Evolutionary conservation across 2,329 filamentous ascomycete species (phyloP), one percentile per base, ranked within the genome.

Genomic region (Chaetomium globosum): DNA sequence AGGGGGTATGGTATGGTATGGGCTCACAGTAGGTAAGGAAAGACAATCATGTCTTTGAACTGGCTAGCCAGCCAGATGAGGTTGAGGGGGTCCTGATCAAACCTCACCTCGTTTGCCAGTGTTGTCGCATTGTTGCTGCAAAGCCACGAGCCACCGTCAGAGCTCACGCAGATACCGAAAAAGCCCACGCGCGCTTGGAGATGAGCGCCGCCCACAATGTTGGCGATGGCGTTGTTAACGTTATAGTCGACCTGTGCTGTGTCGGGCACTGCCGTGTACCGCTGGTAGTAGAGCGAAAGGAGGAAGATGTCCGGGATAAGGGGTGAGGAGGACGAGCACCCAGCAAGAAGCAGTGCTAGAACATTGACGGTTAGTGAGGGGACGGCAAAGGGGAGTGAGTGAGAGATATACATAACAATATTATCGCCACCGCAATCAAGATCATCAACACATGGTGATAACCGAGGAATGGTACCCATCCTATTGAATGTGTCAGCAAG

Each of bases 11-110:
- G 26, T 9, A 71, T 16, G 19, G 19, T 2, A 26, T 26, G 26
- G 19, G 82, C 91, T 82, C 78, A 95, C 90, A 99, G 89, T 23
- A 99, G 81, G 75, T 98, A 99, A 10, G 95, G 95, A 76, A 99
- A 99, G 53, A 99, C 94, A 76, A 99, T 95, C 80, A 93, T 94
- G 78, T 98, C 93, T 79, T 98, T 98, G 81, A 99, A 99, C 71
- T 96, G 96, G 72, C 90, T 89, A 28, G 95, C 94, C 63, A 99
- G 87, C 95, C 94, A 99, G 73, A 99, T 93, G 74, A 99, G 81
- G 78, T 99, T 99, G 74, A 99, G 83, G 48, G 95, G 95, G 80
- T 99, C 95, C 78, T 97, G 91, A 74, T 97, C 93, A 51, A 96
- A 87, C 23, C 86, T 89, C 52, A 98, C 86, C 79, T 97, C 89